Conservation (phyloP, 2,329 filamentous ascomycete species). For the Clarireedia paspali region DNA sequence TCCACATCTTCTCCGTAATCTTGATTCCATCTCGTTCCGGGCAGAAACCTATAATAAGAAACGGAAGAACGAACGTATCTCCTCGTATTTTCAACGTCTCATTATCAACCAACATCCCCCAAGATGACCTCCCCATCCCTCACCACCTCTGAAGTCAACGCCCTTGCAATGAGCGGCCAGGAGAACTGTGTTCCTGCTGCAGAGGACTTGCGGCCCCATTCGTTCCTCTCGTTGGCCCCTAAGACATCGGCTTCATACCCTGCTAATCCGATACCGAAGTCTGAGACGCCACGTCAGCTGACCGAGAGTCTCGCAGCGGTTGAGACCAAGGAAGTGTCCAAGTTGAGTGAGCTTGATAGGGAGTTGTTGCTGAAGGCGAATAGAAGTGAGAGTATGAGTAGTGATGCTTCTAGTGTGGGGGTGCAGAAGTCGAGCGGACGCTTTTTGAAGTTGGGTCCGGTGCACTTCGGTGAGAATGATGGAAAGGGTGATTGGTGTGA, state of each 20-base stretch:
- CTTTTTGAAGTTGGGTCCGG: slow-evolving; percentile 25
- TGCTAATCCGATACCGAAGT: neutral
- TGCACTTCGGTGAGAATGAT: slow-evolving; percentile 20
- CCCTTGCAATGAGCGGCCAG: slow-evolving; percentile 11
- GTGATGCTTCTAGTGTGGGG: neutral
- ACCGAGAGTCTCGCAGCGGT: slow-evolving; percentile 5
- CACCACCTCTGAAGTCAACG: slow-evolving; percentile 6
- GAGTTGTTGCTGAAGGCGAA: neutral
- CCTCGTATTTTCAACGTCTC: neutral
- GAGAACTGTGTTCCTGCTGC: slow-evolving; percentile 17
- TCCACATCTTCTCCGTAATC: neutral
- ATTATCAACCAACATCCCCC: neutral
- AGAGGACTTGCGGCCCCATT: slow-evolving; percentile 9
- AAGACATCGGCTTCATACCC: slow-evolving; percentile 23
- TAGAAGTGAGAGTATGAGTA: slow-evolving; percentile 7
- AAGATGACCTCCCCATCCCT: slow-evolving; percentile 7
- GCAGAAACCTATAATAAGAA: neutral
- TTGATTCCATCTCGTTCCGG: neutral
- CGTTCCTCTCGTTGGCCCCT: slow-evolving; percentile 26
- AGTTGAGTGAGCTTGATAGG: slow-evolving; percentile 3
- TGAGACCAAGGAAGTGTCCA: slow-evolving; percentile 8
- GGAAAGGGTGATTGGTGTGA: slow-evolving; percentile 26
- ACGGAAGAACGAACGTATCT: neutral
- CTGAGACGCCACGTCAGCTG: slow-evolving; percentile 5
- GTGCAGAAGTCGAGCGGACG: slow-evolving; percentile 9